These are phyloP conservation scores for Kwoniella botswanensis DNA, from an alignment of 768 basidiomycete species.

Conservation along the genomic window DNA sequence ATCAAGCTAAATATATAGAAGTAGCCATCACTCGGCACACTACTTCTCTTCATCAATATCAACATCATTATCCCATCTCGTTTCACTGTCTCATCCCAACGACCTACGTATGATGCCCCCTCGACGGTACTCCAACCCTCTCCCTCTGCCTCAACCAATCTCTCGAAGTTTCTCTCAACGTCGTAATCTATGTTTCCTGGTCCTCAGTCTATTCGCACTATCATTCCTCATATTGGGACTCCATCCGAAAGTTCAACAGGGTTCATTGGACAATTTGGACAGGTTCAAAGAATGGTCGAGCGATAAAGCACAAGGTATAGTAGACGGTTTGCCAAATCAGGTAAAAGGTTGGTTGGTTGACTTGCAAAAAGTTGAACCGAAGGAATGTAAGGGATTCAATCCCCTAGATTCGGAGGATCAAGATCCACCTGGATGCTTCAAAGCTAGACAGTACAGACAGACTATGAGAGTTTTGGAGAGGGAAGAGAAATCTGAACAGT, in stretches of 20 bases:
- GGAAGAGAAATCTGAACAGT: constrained; percentile 42
- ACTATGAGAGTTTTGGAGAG: constrained; percentile 40
- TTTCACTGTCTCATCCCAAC: not conserved
- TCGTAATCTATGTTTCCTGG: constrained; percentile 1
- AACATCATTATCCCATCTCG: not conserved
- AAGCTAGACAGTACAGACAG: constrained; percentile 48
- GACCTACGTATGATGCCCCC: not conserved
- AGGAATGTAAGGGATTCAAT: constrained; percentile 40
- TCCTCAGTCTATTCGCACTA: constrained; percentile 7
- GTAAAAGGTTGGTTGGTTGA: constrained; percentile 13
- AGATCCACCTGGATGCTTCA: constrained; percentile 44
- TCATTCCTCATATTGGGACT: constrained; percentile 3
- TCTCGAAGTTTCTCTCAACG: constrained; percentile 9
- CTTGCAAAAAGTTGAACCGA: constrained; percentile 2
- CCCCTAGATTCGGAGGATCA: constrained; percentile 16
- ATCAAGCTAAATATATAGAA: not conserved
- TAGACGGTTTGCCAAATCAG: not conserved
- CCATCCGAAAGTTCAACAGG: constrained; percentile 11
- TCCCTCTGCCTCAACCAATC: not conserved
- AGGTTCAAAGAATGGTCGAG: constrained; percentile 6
- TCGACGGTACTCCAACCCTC: not conserved
- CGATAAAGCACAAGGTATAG: constrained; percentile 8
- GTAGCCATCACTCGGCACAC: too few species aligned
- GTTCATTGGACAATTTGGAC: constrained; percentile 7
- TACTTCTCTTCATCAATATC: too few species aligned